Percentiles rank a stretch among this genome's conserved stretches.
These are phyloP conservation scores for Leersia perrieri DNA, from an alignment of 176 grass and related monocot species.

Conservation along the genomic window DNA sequence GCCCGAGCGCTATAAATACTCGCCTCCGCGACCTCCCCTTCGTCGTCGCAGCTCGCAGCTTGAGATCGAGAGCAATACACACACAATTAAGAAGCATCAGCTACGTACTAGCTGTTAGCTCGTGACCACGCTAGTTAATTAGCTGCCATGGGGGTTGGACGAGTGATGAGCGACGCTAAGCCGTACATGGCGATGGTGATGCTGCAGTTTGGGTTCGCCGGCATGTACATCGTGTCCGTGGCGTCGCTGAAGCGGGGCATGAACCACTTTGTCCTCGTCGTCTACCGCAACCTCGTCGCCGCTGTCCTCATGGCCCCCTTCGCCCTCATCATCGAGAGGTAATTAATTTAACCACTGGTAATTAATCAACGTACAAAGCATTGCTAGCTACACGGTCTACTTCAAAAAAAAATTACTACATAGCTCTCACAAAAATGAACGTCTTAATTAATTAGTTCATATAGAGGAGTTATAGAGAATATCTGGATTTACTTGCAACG, in stretches of 20 bases:
- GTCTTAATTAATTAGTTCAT: too few species aligned
- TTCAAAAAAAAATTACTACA: too few species aligned
- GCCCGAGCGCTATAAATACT: background rate
- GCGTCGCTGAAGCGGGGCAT: slow-evolving; percentile 68
- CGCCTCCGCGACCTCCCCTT: background rate
- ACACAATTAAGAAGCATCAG: background rate
- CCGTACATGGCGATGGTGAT: slow-evolving; percentile 83
- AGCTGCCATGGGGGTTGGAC: slow-evolving; percentile 44
- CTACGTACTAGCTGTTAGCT: background rate
- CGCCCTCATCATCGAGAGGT: slow-evolving; percentile 73
- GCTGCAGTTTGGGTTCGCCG: slow-evolving; percentile 72
- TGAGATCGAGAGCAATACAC: background rate
- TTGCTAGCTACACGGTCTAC: too few species aligned
- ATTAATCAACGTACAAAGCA: too few species aligned
- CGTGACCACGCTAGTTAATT: background rate
- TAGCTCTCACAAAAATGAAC: too few species aligned
- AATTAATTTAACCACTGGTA: too few species aligned
- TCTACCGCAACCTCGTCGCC: slow-evolving; percentile 70
- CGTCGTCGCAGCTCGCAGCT: background rate
- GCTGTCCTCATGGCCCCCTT: slow-evolving; percentile 61
- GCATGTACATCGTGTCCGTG: slow-evolving; percentile 83
- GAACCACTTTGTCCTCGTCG: slow-evolving; percentile 82
- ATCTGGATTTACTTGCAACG: too few species aligned
- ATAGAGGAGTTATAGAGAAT: too few species aligned
- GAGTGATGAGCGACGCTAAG: slow-evolving; percentile 56